Conservation (phyloP, 352 stramenopile genomes). For the Pythium monospermum region DNA sequence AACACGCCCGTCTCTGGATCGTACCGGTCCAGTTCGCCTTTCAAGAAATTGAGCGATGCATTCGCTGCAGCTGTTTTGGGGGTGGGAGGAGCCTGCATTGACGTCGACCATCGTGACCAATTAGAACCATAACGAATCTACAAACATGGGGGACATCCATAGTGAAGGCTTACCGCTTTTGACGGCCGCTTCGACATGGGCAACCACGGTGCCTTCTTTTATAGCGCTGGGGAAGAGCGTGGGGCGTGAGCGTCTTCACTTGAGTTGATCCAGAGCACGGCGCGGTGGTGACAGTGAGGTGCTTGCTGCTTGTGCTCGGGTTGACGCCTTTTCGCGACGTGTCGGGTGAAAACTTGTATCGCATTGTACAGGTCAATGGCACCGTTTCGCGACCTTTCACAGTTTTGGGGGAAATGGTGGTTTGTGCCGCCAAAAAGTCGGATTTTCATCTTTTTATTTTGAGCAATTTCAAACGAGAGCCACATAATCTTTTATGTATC, state of each 20-base stretch:
- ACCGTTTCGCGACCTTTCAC: constrained; percentile 44
- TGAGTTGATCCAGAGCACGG: not conserved
- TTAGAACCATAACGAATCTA: not conserved
- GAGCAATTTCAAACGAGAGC: not conserved
- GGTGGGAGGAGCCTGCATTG: not conserved
- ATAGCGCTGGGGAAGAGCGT: too few relatives aligned
- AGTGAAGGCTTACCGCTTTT: not conserved
- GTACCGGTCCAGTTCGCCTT: constrained; percentile 60
- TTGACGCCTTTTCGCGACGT: constrained; percentile 11
- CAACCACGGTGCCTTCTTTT: not conserved
- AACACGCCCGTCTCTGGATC: constrained; percentile 32
- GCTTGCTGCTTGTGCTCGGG: not conserved
- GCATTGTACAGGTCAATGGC: not conserved
- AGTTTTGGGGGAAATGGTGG: not conserved
- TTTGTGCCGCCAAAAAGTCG: not conserved
- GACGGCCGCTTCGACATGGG: not conserved
- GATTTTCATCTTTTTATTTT: not conserved
- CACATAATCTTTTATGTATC: not conserved
- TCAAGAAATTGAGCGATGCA: constrained; percentile 53
- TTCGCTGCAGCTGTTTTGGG: constrained; percentile 6
- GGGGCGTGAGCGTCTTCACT: not conserved
- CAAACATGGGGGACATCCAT: not conserved
- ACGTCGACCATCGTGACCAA: too few relatives aligned
- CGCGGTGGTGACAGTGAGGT: not conserved
- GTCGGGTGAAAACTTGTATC: not conserved